Conservation (phyloP, 2,329 filamentous ascomycete genomes). For the Phoma sp. region DNA sequence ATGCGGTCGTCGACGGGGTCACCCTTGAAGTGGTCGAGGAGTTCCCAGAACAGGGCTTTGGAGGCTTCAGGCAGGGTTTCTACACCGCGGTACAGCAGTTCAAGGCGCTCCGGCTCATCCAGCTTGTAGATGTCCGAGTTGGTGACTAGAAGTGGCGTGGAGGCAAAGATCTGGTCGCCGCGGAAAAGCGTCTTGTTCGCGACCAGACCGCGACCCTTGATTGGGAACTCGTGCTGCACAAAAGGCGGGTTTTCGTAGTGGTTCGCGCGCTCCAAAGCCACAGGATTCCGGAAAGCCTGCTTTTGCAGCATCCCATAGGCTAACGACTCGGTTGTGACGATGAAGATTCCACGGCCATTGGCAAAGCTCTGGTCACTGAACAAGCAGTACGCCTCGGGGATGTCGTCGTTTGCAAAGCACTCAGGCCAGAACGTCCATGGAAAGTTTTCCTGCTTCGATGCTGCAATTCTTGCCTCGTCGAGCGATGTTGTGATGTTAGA, state of each 20-base stretch:
- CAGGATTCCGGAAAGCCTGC: conserved; percentile 37
- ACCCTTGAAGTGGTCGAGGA: conserved; percentile 40
- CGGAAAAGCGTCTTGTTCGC: conserved; percentile 45
- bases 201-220: conserved; percentile 43
- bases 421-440: conserved; percentile 46
- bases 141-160: conserved; percentile 41
- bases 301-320: conserved; percentile 41
- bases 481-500: conserved; percentile 33
- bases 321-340: conserved; percentile 34
- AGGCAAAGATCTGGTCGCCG: conserved; percentile 45
- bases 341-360: conserved; percentile 41
- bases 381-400: conserved; percentile 38
- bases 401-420: conserved; percentile 39
- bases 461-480: conserved; percentile 32
- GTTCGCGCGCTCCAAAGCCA: conserved; percentile 28
- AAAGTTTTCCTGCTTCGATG: conserved; percentile 29
- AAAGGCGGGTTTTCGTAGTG: conserved; percentile 39
- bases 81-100: conserved; percentile 37
- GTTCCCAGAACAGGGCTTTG: conserved; percentile 35
- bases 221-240: conserved; percentile 38
- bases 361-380: conserved; percentile 43
- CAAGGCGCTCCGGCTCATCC: conserved; percentile 31
- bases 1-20: conserved; percentile 45
- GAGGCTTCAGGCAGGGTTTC: conserved; percentile 32
- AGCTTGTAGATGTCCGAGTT: conserved; percentile 38